phyloP scores from a whole-genome alignment of 257 asterid genomes.

The Orobanche coerulescens region DNA sequence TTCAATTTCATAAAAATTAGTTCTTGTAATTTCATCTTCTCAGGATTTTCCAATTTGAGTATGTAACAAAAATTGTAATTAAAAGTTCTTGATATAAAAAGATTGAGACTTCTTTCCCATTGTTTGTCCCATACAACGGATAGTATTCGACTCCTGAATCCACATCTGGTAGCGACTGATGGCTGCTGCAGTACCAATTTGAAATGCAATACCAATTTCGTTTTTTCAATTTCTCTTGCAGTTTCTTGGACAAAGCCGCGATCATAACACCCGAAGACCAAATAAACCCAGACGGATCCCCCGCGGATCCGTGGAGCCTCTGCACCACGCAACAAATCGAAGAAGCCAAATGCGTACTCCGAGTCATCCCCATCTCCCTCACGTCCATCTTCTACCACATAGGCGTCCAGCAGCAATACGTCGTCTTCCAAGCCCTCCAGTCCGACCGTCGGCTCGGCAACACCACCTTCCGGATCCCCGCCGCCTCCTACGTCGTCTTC shows the following conservation, averaged over 20 bases:
- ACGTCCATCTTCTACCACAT: slow-evolving; percentile 50
- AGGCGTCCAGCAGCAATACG: slow-evolving; percentile 48
- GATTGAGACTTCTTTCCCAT: too few species aligned
- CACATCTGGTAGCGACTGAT: too few species aligned
- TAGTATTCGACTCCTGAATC: too few species aligned
- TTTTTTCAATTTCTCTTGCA: slow-evolving; percentile 9
- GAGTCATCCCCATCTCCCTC: slow-evolving; percentile 57
- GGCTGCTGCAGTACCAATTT: too few species aligned
- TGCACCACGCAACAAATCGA: slow-evolving; percentile 65
- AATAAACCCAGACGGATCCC: slow-evolving; percentile 43
- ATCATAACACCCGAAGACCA: slow-evolving; percentile 41
- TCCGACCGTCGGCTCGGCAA: slow-evolving; percentile 52
- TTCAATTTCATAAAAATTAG: too few species aligned
- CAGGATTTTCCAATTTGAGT: too few species aligned
- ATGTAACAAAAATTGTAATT: too few species aligned
- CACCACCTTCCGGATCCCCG: slow-evolving; percentile 51
- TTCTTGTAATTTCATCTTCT: too few species aligned
- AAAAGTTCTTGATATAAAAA: too few species aligned
- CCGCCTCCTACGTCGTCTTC: slow-evolving; percentile 59
- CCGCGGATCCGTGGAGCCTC: slow-evolving; percentile 53
- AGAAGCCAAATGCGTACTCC: slow-evolving; percentile 54
- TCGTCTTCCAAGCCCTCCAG: slow-evolving; percentile 73
- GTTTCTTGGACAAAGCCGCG: slow-evolving; percentile 69
- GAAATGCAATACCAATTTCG: too few species aligned
- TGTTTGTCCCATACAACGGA: too few species aligned